A percentile compares a stretch with the other conserved stretches of the same genome.
Evolutionary conservation across 345 rosid species (phyloP).

Genomic region (Citrus trifoliata): DNA sequence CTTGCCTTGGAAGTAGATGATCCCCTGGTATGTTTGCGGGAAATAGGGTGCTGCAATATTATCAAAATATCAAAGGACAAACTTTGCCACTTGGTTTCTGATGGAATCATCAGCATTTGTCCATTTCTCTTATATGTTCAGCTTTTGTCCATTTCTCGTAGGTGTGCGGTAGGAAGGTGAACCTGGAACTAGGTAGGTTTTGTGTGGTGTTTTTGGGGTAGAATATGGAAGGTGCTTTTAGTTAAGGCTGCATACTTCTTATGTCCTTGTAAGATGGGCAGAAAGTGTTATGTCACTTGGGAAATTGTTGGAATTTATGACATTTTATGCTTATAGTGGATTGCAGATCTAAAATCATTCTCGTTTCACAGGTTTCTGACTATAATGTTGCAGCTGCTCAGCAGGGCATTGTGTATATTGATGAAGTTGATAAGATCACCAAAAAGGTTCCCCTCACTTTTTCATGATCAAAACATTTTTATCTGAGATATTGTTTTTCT

Average conservation of each 20-base stretch:
- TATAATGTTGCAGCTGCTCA: constrained; percentile 99
- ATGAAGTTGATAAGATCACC: constrained; percentile 98
- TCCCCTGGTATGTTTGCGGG: not conserved
- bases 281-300: not conserved
- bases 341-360: not conserved
- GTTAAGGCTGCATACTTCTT: not conserved
- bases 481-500: not conserved
- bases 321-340: not conserved
- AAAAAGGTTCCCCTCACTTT: constrained; percentile 56
- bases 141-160: not conserved
- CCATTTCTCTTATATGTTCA: not conserved
- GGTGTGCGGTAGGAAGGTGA: not conserved
- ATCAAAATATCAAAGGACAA: not conserved
- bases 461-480: not conserved
- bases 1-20: not conserved
- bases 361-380: constrained; percentile 69
- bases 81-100: not conserved
- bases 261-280: not conserved
- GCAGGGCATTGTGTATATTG: constrained; percentile 97
- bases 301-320: not conserved
- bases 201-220: not conserved
- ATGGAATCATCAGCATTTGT: not conserved
- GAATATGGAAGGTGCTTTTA: not conserved
- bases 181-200: not conserved
- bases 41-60: not conserved